Evolutionary conservation across 306 rosid species (phyloP), one percentile per base, ranked within the genome.

Genomic region (Astragalus membranaceus): DNA sequence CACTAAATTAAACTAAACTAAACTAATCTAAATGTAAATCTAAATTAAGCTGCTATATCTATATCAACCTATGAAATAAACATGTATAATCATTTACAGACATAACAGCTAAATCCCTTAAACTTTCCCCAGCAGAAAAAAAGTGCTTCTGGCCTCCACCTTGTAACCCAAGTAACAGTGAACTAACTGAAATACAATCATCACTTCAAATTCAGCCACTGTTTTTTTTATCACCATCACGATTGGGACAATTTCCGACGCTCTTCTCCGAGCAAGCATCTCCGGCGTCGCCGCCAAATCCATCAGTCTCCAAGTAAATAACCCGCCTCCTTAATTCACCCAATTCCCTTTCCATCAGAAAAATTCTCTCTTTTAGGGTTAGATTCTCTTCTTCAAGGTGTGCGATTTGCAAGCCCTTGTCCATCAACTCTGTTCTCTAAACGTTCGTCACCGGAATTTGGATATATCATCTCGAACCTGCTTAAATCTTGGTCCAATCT

Each of bases 381-480:
- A 87, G 58, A 72, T 89, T 89, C 64, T 92, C 92, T 26, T 83
- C 96, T 80, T 85, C 94, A 70, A 92, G 67, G 35, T 81, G 85
- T 0, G 90, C 86, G n/a, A 92, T 87, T 30, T 81, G 94, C 0
- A 80, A 47, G 50, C 80, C 80, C 94, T 72, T 92, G 96, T 71
- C 85, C 90, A 76, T 86, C 88, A n/a, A 92, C 94, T 50, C 86
- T 74, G 29, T 83, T 89, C 73, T 87, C 94, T 85, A 92, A 55
- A 48, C 67, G 77, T 67, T 85, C 94, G 4, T 75, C 87, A 29
- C 83, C 86, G 44, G 57, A 86, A 47, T 65, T 85, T 8, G 91
- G 94, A 58, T 72, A 77, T 30, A 89, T 78, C 92, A 89, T 89
- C 72, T 92, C 96, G 5, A 89, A 92, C 59, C 96, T 79, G 30